Base-by-base conservation (phyloP, 1,139 yeast genomes). In the Magnusiomyces clavatus region DNA sequence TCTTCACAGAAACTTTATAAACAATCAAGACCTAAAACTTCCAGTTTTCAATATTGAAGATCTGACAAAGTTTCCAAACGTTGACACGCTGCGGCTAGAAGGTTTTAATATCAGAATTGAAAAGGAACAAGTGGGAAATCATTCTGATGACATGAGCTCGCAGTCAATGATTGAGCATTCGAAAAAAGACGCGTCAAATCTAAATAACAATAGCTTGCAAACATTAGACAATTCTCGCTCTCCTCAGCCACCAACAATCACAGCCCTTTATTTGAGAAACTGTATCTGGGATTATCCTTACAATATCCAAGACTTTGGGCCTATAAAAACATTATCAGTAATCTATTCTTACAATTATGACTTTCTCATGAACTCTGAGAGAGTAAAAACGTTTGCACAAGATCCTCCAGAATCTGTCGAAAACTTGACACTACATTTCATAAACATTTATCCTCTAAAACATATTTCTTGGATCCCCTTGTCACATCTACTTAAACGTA, bases 241-340 rank as follows among this genome's bases (percentile, higher is more conserved):
- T 24, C 31, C 31, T 24, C 31, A 24, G 31, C 31, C 31, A 24
- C 34, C 56, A 39, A 17, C 37, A 16, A 48, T 57, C 35, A 47
- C 35, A 2, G 41, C 48, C 11, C 52, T 59, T 29, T 38, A 37
- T 17, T 47, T 61, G 41, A 51, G 43, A 41, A 58, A 61, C 48
- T 61, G 64, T 53, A 56, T 53, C 35, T 61, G 64, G 64, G 57
- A 56, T 41, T 61, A 61, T 48, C 64, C 64, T 13, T 53, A 51
- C 44, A 55, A 53, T 13, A 54, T 61, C 4, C 56, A 57, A 48
- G 61, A 59, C 46, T 55, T 61, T 39, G 59, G 59, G 6, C 55
- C 59, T 2, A 31, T 59, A n/a, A 47, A 49, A 16, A 43, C 46
- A 35, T 52, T 60, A 13, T 46, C 47, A 8, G 57, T 61, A 11